These are phyloP conservation scores for Phaeosphaeria sp. DNA, from an alignment of 2,329 filamentous ascomycete genomes.

Conservation along the genomic window DNA sequence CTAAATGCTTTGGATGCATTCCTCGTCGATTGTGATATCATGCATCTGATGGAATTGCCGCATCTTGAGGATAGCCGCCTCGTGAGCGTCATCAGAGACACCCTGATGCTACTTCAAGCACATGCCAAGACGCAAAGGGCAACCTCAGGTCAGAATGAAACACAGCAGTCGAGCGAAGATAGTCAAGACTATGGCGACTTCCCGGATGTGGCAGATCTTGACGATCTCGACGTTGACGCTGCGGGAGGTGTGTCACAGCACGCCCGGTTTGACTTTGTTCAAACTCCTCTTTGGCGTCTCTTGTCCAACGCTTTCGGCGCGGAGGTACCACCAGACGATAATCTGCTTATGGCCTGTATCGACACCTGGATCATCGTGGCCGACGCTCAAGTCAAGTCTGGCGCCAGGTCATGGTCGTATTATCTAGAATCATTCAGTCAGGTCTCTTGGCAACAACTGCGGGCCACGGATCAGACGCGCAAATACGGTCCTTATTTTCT, in stretches of 20 bases:
- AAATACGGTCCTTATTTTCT: slow-evolving; percentile 56
- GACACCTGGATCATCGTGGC: slow-evolving; percentile 63
- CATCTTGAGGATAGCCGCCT: slow-evolving; percentile 55
- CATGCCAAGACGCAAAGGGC: slow-evolving; percentile 40
- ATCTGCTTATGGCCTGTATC: slow-evolving; percentile 58
- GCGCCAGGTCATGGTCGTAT: slow-evolving; percentile 59
- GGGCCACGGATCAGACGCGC: slow-evolving; percentile 53
- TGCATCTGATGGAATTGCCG: slow-evolving; percentile 59
- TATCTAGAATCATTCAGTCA: slow-evolving; percentile 63
- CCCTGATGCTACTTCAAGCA: slow-evolving; percentile 55
- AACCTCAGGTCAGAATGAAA: slow-evolving; percentile 23
- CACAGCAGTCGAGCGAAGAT: slow-evolving; percentile 58
- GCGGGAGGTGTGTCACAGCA: slow-evolving; percentile 5
- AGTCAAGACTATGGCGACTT: slow-evolving; percentile 70
- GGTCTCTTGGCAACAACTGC: slow-evolving; percentile 57
- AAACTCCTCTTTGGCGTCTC: slow-evolving; percentile 59
- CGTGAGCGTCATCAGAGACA: slow-evolving; percentile 56
- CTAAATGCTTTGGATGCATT: slow-evolving; percentile 52
- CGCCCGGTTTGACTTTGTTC: slow-evolving; percentile 49
- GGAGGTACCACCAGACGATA: slow-evolving; percentile 60
- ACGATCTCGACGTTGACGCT: slow-evolving; percentile 34
- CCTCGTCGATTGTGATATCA: slow-evolving; percentile 53
- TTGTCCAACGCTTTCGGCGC: slow-evolving; percentile 68
- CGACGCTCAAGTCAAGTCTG: slow-evolving; percentile 52
- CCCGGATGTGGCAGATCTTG: slow-evolving; percentile 58